Evolutionary conservation across 2,329 filamentous ascomycete genomes (phyloP), one percentile per base, ranked within the genome.

Genomic region (Tolypocladium pustulatum): DNA sequence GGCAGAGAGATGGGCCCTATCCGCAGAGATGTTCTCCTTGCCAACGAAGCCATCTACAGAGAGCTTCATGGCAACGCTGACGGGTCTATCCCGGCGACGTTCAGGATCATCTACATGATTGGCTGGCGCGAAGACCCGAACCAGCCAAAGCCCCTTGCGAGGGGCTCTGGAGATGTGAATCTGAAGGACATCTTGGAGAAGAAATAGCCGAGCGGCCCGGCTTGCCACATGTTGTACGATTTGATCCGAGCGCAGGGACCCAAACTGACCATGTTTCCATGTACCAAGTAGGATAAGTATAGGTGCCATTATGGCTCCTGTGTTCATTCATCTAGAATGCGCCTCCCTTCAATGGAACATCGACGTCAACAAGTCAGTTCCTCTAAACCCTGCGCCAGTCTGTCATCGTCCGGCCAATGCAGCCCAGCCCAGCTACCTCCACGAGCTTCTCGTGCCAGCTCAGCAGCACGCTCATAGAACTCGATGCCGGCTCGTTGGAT

Each of bases 361-460:
- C 10, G 32, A 22, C 49, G 49, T 22, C 34, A 13, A 22, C 13
- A 20, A 9, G 6, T n/a, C 46, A 20, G 25, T 20, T 13, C 30
- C 55, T 57, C 53, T 70, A 73, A 58, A 72, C 93, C 67, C 89
- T 94, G 69, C 94, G 87, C 78, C 93, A 90, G 79, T 99, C 94
- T 49, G 91, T 94, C 92, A 99, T 97, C 65, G 91, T 91, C 67
- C 94, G 85, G 62, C 91, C 90, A 75, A 99, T 94, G 73, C 89
- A 91, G 52, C 94, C 94, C 65, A 91, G 80, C 30, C 94, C 94
- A 41, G 91, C 90, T 68, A 97, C 86, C 69, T 99, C 94, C 5
- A 97, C 91, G 62, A 97, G 83, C 82, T 97, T 99, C 80, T 99
- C 94, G 72, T 99, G 94, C 94, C 94, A 99, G 75, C 91, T 97